Evolutionary conservation across 2,329 filamentous ascomycete genomes (phyloP).

Genomic region (Sarocladiaceae sp.): DNA sequence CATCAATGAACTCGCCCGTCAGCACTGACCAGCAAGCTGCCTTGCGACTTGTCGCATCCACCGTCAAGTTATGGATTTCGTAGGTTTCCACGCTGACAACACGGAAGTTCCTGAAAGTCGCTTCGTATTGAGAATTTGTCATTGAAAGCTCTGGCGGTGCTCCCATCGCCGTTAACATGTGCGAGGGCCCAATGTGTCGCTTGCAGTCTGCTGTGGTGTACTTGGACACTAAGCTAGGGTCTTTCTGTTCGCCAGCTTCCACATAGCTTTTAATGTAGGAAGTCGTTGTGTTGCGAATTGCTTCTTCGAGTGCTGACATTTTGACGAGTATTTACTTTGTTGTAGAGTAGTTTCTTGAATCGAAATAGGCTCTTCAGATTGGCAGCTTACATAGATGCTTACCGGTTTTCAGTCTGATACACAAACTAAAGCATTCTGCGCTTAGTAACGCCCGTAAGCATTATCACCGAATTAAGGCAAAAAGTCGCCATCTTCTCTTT

Average conservation of each 20-base stretch:
- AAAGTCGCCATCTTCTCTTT: no score
- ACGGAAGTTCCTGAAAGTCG: not conserved
- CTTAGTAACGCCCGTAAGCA: no score
- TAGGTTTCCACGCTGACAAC: not conserved
- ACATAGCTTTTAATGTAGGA: not conserved
- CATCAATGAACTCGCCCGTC: not conserved
- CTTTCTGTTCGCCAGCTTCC: not conserved
- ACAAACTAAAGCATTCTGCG: no score
- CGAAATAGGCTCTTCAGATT: no score
- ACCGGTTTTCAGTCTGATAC: no score
- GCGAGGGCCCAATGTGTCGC: not conserved
- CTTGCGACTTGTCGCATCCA: not conserved
- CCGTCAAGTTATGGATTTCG: not conserved
- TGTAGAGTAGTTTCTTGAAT: no score
- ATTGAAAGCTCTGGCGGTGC: not conserved
- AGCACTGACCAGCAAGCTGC: not conserved
- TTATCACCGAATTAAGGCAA: no score
- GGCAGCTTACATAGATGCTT: no score
- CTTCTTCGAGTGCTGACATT: not conserved
- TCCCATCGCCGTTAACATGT: not conserved
- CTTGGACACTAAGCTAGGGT: not conserved
- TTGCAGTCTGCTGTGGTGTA: not conserved
- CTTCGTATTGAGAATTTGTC: not conserved
- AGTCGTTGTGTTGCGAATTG: not conserved
- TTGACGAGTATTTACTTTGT: no score